Evolutionary conservation across 225 moss, liverwort and hornwort species (phyloP).

Genomic region (Anthoceros angustus): DNA sequence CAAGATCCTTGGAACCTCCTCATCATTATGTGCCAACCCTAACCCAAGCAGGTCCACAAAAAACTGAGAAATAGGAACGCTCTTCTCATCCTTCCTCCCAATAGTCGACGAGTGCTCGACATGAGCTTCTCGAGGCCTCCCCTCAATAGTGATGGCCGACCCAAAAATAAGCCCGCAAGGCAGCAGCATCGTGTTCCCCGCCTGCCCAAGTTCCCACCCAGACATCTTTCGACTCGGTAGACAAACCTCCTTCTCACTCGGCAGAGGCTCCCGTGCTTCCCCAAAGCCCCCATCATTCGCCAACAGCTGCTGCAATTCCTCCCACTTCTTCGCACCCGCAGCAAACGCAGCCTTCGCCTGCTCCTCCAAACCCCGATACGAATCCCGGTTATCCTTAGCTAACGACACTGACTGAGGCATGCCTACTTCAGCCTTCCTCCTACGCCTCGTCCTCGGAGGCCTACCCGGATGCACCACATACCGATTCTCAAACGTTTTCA

Average conservation of each 20-base stretch:
- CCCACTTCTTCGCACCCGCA: conserved; percentile 42
- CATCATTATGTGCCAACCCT: conserved; percentile 30
- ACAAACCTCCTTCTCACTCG: conserved; percentile 23
- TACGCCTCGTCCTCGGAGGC: no score
- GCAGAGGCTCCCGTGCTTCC: conserved; percentile 6
- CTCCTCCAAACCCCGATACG: conserved; percentile 14
- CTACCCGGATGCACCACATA: no score
- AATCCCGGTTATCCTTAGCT: background rate
- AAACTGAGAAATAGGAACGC: conserved; percentile 49
- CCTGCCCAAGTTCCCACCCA: conserved; percentile 15
- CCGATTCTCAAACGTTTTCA: no score
- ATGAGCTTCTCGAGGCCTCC: conserved; percentile 32
- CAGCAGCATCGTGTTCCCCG: conserved; percentile 29
- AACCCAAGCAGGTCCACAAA: conserved; percentile 39
- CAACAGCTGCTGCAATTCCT: conserved; percentile 26
- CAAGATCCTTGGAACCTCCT: conserved; percentile 44
- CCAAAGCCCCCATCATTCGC: conserved; percentile 11
- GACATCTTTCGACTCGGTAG: conserved; percentile 21
- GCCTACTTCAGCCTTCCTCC: no score
- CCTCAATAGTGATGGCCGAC: conserved; percentile 38
- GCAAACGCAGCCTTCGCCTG: conserved; percentile 37
- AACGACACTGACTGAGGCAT: no score
- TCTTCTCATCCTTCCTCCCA: conserved; percentile 36
- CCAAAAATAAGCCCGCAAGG: conserved; percentile 51
- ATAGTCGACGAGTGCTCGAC: conserved; percentile 42